Evolutionary conservation across 192 early-diverging fungal species (phyloP).

Genomic region (Umbelopsis sp.): DNA sequence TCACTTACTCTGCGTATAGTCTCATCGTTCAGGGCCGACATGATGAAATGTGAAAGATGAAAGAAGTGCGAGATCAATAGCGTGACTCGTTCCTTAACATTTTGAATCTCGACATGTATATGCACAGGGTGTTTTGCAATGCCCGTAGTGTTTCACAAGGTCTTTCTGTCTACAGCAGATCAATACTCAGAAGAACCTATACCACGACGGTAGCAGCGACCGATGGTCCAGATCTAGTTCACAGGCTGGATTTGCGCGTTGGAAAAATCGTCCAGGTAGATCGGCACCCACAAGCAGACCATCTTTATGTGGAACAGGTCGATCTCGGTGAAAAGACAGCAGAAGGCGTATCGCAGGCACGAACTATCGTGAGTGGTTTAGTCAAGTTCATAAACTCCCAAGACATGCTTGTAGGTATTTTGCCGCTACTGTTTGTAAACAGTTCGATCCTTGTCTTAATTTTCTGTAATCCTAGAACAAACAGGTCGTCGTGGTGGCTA

Average conservation of each 20-base stretch:
- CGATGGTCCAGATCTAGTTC: constrained; percentile 26
- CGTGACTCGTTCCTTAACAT: constrained; percentile 1
- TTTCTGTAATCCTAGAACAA: constrained; percentile 25
- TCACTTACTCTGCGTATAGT: constrained; percentile 26
- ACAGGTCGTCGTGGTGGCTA: constrained; percentile 59
- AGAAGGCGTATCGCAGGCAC: constrained; percentile 34
- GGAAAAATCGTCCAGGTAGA: constrained; percentile 60
- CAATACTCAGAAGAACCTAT: not conserved
- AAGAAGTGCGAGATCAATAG: not conserved
- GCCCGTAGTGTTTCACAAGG: not conserved
- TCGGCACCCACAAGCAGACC: constrained; percentile 54
- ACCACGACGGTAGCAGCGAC: not conserved
- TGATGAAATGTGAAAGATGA: constrained; percentile 8
- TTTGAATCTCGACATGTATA: not conserved
- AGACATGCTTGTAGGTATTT: constrained; percentile 49
- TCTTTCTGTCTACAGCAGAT: no score
- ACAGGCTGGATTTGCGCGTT: constrained; percentile 60
- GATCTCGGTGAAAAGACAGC: constrained; percentile 59
- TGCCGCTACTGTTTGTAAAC: not conserved
- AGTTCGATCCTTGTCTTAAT: not conserved
- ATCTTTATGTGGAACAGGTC: constrained; percentile 52
- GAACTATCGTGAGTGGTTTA: constrained; percentile 73
- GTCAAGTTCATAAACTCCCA: constrained; percentile 51
- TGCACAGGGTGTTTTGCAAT: not conserved
- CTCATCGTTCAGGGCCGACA: constrained; percentile 27